A percentile compares a stretch with the other conserved stretches of the same genome.
phyloP scores from a whole-genome alignment of 306 rosid genomes.

The Amphicarpaea edgeworthii region DNA sequence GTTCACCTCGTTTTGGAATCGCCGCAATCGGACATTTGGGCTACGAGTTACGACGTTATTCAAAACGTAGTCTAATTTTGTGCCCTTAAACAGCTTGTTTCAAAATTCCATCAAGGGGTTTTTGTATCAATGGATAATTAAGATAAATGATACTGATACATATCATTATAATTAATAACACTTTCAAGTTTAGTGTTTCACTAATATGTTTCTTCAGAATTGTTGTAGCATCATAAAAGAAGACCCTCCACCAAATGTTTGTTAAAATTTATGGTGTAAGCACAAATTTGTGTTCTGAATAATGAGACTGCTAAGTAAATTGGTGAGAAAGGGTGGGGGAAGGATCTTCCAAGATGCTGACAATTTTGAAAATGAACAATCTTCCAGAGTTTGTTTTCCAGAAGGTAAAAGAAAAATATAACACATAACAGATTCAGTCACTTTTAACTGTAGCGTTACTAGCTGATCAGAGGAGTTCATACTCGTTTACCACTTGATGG shows the following conservation, averaged over 20 bases:
- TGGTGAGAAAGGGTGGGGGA: not conserved
- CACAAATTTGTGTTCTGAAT: conserved; percentile 12
- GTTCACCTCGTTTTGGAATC: too few relatives aligned
- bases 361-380: too few relatives aligned
- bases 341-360: not conserved
- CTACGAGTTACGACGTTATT: too few relatives aligned
- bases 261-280: conserved; percentile 15
- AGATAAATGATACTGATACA: conserved; percentile 25
- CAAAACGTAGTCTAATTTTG: too few relatives aligned
- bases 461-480: conserved; percentile 46
- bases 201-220: conserved; percentile 10
- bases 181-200: conserved; percentile 5
- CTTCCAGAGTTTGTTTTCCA: not conserved
- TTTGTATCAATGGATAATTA: too few relatives aligned
- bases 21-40: too few relatives aligned
- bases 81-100: too few relatives aligned
- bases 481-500: conserved; percentile 90
- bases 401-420: not conserved
- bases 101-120: too few relatives aligned
- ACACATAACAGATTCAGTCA: not conserved
- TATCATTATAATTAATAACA: not conserved
- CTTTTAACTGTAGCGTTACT: conserved; percentile 10
- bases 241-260: not conserved
- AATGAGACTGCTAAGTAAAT: not conserved
- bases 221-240: not conserved